phyloP scores from a whole-genome alignment of 1,139 yeast genomes.

The Dujonia santamariae region DNA sequence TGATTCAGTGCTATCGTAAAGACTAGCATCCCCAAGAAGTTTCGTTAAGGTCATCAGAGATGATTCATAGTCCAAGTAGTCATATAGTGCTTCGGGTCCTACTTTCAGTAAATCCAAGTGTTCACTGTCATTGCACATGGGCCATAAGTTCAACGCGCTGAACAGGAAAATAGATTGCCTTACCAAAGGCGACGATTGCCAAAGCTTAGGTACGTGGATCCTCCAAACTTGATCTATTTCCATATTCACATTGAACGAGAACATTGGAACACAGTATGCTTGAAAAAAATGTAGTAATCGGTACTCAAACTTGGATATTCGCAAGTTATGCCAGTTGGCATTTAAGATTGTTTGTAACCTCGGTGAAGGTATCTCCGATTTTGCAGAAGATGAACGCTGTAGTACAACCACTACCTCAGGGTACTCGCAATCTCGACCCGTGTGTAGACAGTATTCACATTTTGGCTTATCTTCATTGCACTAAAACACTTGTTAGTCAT shows the following conservation, averaged over 20 bases:
- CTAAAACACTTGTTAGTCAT: constrained; percentile 15
- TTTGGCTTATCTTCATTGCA: constrained; percentile 33
- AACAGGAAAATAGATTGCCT: constrained; percentile 22
- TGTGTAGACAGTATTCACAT: constrained; percentile 38
- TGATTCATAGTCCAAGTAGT: no score
- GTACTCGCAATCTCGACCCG: constrained; percentile 28
- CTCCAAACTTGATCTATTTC: constrained; percentile 26
- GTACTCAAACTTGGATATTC: constrained; percentile 27
- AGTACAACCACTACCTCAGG: constrained; percentile 9
- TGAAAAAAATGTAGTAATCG: constrained; percentile 30
- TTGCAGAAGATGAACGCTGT: no score
- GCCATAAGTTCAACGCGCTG: constrained; percentile 20
- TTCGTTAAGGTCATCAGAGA: no score
- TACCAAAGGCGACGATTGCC: constrained; percentile 20
- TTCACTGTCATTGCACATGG: constrained; percentile 12
- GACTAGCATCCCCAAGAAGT: no score
- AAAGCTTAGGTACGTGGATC: constrained; percentile 23
- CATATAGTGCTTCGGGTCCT: no score
- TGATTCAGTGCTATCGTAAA: no score
- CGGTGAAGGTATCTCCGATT: no score
- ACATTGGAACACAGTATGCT: constrained; percentile 22
- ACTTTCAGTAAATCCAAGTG: no score
- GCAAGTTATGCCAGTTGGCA: constrained; percentile 15
- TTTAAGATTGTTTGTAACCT: constrained; percentile 1
- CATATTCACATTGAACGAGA: constrained; percentile 20